Conservation (phyloP, 179 eudicot genomes). For the Beta macrorhiza region DNA sequence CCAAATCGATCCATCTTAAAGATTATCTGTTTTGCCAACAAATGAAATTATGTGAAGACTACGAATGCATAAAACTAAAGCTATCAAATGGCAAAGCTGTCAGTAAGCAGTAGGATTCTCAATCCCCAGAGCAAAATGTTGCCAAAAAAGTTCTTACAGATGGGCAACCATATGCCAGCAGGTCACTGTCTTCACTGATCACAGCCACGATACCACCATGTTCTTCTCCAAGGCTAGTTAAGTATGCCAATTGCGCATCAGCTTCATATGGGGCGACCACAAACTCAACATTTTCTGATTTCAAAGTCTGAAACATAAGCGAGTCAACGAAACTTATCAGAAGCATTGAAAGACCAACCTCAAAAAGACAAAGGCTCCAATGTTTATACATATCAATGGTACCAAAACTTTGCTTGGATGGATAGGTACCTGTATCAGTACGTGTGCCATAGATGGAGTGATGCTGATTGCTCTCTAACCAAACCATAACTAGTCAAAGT, state of each 20-base stretch:
- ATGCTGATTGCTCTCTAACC: constrained; percentile 68
- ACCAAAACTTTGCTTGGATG: not conserved
- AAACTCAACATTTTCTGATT: constrained; percentile 63
- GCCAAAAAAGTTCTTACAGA: constrained; percentile 49
- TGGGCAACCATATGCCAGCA: constrained; percentile 77
- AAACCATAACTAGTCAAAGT: constrained; percentile 11
- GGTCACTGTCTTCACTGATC: constrained; percentile 79
- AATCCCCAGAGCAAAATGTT: constrained; percentile 3
- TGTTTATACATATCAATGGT: not conserved
- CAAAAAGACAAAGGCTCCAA: not conserved
- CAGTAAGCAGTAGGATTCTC: constrained; percentile 12
- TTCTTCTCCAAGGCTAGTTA: constrained; percentile 50
- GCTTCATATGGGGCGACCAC: constrained; percentile 87
- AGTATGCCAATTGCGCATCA: constrained; percentile 81
- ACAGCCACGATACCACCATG: constrained; percentile 64
- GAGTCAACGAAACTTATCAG: not conserved
- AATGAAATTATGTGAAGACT: constrained; percentile 17
- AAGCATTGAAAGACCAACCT: not conserved
- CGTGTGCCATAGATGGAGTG: constrained; percentile 72
- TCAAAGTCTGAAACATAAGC: constrained; percentile 45
- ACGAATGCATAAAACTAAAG: not conserved
- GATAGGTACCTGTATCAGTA: constrained; percentile 58
- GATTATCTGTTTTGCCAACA: constrained; percentile 42
- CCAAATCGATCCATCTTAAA: constrained; percentile 85
- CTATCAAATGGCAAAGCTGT: not conserved